Evolutionary conservation across 345 rosid genomes (phyloP).

Genomic region (Aquilaria sinensis): DNA sequence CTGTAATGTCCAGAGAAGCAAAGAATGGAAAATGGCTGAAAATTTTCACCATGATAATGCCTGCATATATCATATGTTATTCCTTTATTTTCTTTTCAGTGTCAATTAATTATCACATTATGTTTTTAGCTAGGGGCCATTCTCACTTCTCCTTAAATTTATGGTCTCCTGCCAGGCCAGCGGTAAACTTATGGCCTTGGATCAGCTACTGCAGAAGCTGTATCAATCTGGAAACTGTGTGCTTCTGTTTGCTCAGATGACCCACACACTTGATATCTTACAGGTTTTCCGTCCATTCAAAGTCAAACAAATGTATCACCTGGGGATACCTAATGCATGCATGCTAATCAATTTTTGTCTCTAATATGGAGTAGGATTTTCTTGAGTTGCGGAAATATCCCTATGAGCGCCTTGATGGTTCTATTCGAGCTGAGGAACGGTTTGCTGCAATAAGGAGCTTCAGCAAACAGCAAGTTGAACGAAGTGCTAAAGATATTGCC

Average conservation of each 20-base stretch:
- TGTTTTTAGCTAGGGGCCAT: not conserved
- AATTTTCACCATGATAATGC: not conserved
- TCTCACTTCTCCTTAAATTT: not conserved
- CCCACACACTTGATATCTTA: conserved; percentile 81
- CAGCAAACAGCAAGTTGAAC: conserved; percentile 33
- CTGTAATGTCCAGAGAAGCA: not conserved
- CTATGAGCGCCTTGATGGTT: conserved; percentile 96
- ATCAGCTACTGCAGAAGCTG: conserved; percentile 59
- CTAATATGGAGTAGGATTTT: conserved; percentile 49
- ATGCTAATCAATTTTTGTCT: not conserved
- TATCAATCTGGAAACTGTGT: conserved; percentile 66
- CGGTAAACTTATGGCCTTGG: conserved; percentile 77
- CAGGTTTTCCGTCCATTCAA: conserved; percentile 37
- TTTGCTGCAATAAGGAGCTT: conserved; percentile 89
- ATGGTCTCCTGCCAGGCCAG: conserved; percentile 46
- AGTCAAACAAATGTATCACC: conserved; percentile 7
- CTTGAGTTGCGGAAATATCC: conserved; percentile 75
- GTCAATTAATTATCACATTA: not conserved
- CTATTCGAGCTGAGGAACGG: conserved; percentile 89
- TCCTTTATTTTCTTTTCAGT: not conserved
- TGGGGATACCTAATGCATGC: not conserved
- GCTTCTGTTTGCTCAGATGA: conserved; percentile 93
- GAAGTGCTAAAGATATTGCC: conserved; percentile 36
- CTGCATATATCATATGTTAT: too few species aligned
- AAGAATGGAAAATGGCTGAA: not conserved